Conservation (phyloP, 768 basidiomycete genomes). For the Suillus brevipes region DNA sequence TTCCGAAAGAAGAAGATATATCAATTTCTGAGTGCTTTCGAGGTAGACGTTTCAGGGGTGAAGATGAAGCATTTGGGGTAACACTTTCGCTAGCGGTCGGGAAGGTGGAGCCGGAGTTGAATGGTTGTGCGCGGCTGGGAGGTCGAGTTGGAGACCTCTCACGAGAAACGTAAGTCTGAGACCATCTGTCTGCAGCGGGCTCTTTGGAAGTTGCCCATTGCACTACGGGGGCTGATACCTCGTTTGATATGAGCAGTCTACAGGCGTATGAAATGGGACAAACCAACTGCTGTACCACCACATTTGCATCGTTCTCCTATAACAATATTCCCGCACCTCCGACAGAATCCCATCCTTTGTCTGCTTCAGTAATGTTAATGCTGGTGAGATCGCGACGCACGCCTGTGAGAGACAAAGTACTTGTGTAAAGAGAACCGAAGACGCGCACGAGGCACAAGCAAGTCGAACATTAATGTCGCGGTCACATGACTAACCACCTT, state of each 20-base stretch:
- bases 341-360: constrained; percentile 74
- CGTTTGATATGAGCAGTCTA: constrained; percentile 16
- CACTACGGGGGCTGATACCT: constrained; percentile 61
- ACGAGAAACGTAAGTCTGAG: constrained; percentile 69
- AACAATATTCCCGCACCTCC: constrained; percentile 84
- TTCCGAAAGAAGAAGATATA: constrained; percentile 38
- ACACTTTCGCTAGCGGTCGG: constrained; percentile 2
- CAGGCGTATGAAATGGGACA: constrained; percentile 30
- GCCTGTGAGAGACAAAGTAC: background rate
- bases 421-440: constrained; percentile 3
- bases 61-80: constrained; percentile 17
- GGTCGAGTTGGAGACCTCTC: constrained; percentile 48
- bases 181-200: constrained; percentile 67
- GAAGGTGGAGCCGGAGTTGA: constrained; percentile 10
- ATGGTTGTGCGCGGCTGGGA: constrained; percentile 18
- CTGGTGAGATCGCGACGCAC: constrained; percentile 2
- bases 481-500: constrained; percentile 11
- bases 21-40: constrained; percentile 41
- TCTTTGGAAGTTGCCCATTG: constrained; percentile 53
- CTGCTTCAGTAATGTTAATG: background rate
- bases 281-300: constrained; percentile 78
- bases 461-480: constrained; percentile 9
- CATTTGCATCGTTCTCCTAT: constrained; percentile 71
- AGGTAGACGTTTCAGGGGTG: constrained; percentile 47
- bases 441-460: constrained; percentile 2